These are phyloP conservation scores for Eragrostis nindensis DNA, from an alignment of 176 grass and related monocot genomes.

Conservation along the genomic window DNA sequence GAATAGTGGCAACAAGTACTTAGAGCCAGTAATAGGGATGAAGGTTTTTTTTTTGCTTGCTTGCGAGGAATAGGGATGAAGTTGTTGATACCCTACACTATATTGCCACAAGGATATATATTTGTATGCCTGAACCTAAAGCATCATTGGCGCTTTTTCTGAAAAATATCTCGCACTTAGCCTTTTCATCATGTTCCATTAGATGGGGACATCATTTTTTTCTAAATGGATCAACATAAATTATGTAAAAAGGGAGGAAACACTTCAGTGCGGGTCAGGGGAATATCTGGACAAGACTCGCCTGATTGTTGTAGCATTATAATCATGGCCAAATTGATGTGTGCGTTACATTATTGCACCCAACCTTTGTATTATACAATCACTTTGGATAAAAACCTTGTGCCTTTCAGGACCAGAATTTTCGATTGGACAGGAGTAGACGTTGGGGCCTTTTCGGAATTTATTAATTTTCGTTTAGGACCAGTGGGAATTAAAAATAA, in stretches of 20 bases:
- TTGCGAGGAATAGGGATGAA: no score
- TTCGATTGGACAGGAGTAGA: background rate
- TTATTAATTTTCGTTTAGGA: conserved; percentile 4
- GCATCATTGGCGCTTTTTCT: background rate
- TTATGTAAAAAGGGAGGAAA: background rate
- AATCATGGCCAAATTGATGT: conserved; percentile 25
- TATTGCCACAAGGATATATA: background rate
- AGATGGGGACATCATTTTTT: background rate
- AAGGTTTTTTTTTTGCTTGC: no score
- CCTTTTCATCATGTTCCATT: background rate
- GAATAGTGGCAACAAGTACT: no score
- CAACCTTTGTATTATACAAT: conserved; percentile 12
- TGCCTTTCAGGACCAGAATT: background rate
- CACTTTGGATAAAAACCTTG: conserved; percentile 18
- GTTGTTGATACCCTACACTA: no score
- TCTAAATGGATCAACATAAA: background rate
- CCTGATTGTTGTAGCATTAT: background rate
- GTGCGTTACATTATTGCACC: conserved; percentile 28
- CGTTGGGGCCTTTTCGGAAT: background rate
- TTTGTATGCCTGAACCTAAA: background rate
- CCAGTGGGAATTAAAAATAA: background rate
- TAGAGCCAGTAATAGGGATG: no score
- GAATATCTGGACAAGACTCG: background rate
- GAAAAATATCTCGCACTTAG: background rate
- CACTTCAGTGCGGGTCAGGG: background rate